phyloP scores from a whole-genome alignment of 2,329 filamentous ascomycete species.

The Pestalotiopsis sp. region DNA sequence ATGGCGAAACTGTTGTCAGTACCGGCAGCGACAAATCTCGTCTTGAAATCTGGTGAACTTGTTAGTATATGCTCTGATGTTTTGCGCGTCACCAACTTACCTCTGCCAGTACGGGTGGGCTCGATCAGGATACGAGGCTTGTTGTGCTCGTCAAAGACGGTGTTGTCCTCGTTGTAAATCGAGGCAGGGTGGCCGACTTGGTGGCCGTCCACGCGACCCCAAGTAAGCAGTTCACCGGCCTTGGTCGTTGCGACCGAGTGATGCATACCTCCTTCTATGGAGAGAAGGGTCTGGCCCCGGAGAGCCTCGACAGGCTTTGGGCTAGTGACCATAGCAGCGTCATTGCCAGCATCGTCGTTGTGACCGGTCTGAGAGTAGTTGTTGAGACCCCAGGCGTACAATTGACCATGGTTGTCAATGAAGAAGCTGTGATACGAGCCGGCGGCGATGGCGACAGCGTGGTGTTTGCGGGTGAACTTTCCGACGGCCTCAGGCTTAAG shows the following conservation, averaged over 20 bases:
- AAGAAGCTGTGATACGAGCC: conserved; percentile 75
- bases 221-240: conserved; percentile 45
- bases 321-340: conserved; percentile 72
- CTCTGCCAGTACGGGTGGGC: conserved; percentile 61
- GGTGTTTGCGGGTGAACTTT: conserved; percentile 50
- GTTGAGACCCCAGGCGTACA: conserved; percentile 74
- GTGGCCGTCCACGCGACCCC: conserved; percentile 49
- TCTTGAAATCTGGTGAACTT: conserved; percentile 44
- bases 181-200: conserved; percentile 60
- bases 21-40: conserved; percentile 61
- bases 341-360: conserved; percentile 63
- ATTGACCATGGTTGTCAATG: conserved; percentile 64
- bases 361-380: conserved; percentile 72
- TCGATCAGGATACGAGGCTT: conserved; percentile 72
- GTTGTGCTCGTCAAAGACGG: conserved; percentile 66
- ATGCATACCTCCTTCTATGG: conserved; percentile 72
- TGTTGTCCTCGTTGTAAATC: conserved; percentile 57
- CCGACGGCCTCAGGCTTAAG: conserved; percentile 43
- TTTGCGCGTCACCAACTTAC: conserved; percentile 36
- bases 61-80: conserved; percentile 19
- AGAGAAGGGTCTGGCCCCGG: conserved; percentile 62
- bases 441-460: conserved; percentile 56
- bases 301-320: conserved; percentile 71
- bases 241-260: conserved; percentile 58
- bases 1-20: conserved; percentile 77